These are phyloP conservation scores for Puccinellia tenuiflora DNA, from an alignment of 176 grass and related monocot species.

Conservation along the genomic window DNA sequence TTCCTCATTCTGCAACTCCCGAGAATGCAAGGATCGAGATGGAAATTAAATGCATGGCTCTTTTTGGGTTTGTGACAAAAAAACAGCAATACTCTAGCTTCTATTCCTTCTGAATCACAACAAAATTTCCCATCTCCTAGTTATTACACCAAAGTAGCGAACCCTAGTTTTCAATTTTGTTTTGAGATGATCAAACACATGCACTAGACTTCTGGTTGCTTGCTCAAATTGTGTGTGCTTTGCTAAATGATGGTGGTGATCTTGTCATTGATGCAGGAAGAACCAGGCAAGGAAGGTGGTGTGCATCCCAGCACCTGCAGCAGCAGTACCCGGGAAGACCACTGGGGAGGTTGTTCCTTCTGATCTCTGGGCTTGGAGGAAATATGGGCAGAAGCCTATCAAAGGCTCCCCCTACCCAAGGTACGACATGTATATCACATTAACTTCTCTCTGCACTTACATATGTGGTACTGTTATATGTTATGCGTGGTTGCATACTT, in stretches of 20 bases:
- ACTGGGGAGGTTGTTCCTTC: slow-evolving; percentile 85
- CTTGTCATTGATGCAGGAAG: slow-evolving; percentile 48
- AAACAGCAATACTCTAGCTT: slow-evolving; percentile 8
- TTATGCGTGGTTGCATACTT: background rate
- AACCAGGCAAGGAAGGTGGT: slow-evolving; percentile 95
- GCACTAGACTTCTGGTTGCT: background rate
- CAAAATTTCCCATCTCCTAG: no score
- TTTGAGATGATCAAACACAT: background rate
- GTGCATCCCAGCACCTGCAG: slow-evolving; percentile 80
- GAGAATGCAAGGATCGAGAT: slow-evolving; percentile 3
- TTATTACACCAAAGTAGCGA: background rate
- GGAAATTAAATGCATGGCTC: background rate
- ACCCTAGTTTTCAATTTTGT: background rate
- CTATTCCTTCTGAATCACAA: background rate
- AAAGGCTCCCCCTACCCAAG: slow-evolving; percentile 98
- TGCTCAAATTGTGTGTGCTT: background rate
- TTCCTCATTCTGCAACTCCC: slow-evolving; percentile 34
- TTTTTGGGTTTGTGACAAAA: slow-evolving; percentile 3
- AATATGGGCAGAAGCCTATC: slow-evolving; percentile 99
- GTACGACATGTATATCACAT: slow-evolving; percentile 36
- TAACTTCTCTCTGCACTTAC: background rate
- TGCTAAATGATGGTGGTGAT: background rate
- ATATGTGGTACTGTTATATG: background rate
- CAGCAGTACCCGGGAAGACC: slow-evolving; percentile 40
- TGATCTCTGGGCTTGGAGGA: slow-evolving; percentile 99